phyloP scores from a whole-genome alignment of 768 basidiomycete genomes.

The Ramaria sp. region DNA sequence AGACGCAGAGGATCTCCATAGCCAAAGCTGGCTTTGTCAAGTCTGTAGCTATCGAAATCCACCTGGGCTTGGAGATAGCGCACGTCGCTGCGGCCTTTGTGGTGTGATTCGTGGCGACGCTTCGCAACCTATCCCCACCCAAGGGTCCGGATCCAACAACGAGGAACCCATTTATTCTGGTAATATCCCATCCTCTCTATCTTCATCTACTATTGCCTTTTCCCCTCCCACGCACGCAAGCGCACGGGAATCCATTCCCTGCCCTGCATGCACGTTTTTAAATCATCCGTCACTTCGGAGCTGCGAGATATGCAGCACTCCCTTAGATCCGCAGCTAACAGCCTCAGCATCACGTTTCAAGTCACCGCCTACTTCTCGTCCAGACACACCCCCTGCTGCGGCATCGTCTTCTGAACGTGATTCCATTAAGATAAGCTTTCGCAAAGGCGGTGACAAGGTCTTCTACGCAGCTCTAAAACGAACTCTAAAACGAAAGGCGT shows the following conservation, averaged over 20 bases:
- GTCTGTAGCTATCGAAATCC: conserved; percentile 84
- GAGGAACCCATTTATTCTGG: neutral
- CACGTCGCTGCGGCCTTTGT: conserved; percentile 6
- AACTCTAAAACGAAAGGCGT: conserved; percentile 57
- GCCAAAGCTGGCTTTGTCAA: conserved; percentile 61
- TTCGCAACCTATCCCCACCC: neutral
- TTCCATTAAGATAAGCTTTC: conserved; percentile 77
- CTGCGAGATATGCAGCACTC: conserved; percentile 84
- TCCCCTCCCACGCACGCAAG: conserved; percentile 18
- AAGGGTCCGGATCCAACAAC: neutral
- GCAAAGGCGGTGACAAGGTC: conserved; percentile 78
- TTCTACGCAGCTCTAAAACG: conserved; percentile 73
- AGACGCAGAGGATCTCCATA: conserved; percentile 1
- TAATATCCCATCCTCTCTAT: conserved; percentile 11
- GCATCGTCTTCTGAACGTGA: conserved; percentile 19
- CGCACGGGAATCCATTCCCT: conserved; percentile 36
- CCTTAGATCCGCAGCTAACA: conserved; percentile 26
- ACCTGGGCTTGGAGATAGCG: conserved; percentile 31
- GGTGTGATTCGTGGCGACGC: conserved; percentile 1
- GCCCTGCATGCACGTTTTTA: conserved; percentile 85
- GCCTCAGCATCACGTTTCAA: conserved; percentile 21
- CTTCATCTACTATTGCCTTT: conserved; percentile 21
- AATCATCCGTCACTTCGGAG: conserved; percentile 63
- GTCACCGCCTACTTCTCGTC: conserved; percentile 58
- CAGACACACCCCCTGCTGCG: conserved; percentile 34